A percentile compares a stretch with the other conserved stretches of the same genome.
Evolutionary conservation across 2,329 filamentous ascomycete genomes (phyloP).

Genomic region (Fusarium sulawesiense): DNA sequence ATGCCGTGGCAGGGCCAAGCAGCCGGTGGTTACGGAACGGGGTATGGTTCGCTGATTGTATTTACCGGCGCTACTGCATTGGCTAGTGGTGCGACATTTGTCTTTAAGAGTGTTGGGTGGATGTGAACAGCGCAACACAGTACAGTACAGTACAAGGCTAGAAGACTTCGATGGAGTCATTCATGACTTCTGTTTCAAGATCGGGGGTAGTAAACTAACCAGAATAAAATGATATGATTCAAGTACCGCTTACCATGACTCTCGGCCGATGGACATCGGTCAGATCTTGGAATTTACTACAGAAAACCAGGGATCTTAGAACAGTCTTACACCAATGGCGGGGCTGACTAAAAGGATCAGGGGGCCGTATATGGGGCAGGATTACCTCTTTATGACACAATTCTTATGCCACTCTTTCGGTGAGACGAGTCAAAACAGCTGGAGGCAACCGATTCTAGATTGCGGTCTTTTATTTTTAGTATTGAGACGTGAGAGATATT

Average conservation of each 20-base stretch:
- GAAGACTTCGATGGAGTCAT: neutral
- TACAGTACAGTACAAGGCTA: neutral
- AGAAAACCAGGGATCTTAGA: neutral
- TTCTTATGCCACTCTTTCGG: slow-evolving; percentile 11
- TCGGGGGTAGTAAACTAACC: neutral
- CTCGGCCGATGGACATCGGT: neutral
- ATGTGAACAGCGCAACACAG: slow-evolving; percentile 28
- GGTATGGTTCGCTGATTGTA: slow-evolving; percentile 51
- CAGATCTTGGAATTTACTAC: neutral
- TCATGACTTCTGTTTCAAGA: neutral
- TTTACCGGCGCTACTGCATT: slow-evolving; percentile 51
- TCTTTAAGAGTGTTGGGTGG: slow-evolving; percentile 50
- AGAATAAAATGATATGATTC: neutral
- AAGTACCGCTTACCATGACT: neutral
- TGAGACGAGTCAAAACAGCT: neutral
- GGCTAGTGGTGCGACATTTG: slow-evolving; percentile 47
- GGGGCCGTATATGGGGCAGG: neutral
- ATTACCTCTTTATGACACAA: slow-evolving; percentile 23
- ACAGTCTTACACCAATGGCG: neutral
- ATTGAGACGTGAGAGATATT: neutral
- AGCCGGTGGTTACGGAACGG: slow-evolving; percentile 47
- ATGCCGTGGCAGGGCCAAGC: slow-evolving; percentile 54
- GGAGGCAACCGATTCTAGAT: neutral
- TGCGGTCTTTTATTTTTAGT: neutral
- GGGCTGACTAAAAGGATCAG: neutral